A percentile compares a stretch with the other conserved stretches of the same genome.
Conservation (phyloP, 2,329 filamentous ascomycete genomes). For the Fusarium goolgardi region DNA sequence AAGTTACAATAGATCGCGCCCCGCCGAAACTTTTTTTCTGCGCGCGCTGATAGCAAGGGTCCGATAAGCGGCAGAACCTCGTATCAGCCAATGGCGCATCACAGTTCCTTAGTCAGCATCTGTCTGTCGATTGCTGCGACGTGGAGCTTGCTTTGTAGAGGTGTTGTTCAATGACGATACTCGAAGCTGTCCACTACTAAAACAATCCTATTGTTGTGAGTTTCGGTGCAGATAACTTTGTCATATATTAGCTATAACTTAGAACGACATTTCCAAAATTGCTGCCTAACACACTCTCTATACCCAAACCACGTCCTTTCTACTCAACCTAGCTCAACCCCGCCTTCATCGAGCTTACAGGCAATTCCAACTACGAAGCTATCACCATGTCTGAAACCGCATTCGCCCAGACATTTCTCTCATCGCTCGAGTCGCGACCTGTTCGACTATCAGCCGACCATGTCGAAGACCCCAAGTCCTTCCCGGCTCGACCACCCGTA, state of each 20-base stretch:
- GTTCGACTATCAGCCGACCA: conserved; percentile 88
- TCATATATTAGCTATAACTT: not conserved
- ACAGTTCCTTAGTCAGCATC: conserved; percentile 41
- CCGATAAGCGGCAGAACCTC: conserved; percentile 52
- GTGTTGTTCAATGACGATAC: conserved; percentile 39
- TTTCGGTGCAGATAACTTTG: not conserved
- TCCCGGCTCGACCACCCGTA: conserved; percentile 82
- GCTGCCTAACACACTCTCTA: not conserved
- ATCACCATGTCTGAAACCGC: conserved; percentile 79
- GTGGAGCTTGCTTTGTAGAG: conserved; percentile 29
- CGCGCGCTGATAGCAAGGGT: conserved; percentile 42
- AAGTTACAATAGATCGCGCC: conserved; percentile 45
- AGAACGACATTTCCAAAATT: too few species aligned
- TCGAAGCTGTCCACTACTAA: conserved; percentile 8
- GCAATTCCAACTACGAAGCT: conserved; percentile 16
- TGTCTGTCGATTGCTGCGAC: not conserved
- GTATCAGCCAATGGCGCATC: conserved; percentile 38
- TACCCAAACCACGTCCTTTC: not conserved
- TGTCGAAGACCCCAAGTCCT: conserved; percentile 85
- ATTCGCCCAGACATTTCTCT: conserved; percentile 87
- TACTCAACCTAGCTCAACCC: conserved; percentile 35
- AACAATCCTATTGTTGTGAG: not conserved
- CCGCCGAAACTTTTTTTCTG: conserved; percentile 57
- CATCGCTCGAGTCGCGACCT: conserved; percentile 80
- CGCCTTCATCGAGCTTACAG: conserved; percentile 35